A percentile compares a stretch with the other conserved stretches of the same genome.
These are phyloP conservation scores for Zygnema cylindricum DNA, from an alignment of 139 green algal genomes.

Conservation along the genomic window DNA sequence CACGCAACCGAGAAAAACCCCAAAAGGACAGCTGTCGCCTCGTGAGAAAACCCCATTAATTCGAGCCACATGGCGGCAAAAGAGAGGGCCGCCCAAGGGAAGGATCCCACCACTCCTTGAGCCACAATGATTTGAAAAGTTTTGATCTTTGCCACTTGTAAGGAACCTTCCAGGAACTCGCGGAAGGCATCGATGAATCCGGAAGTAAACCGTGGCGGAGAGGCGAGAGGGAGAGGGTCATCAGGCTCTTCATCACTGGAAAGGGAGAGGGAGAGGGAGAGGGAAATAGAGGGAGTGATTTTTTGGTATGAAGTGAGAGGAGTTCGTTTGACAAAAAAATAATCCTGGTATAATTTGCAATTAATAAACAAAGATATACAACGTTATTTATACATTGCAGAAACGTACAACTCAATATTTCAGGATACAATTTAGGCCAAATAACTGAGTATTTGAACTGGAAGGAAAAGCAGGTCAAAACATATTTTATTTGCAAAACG, in stretches of 20 bases:
- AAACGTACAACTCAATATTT: no score
- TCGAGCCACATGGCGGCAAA: conserved; percentile 87
- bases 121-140: conserved; percentile 65
- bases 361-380: no score
- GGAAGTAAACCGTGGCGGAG: no score
- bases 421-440: no score
- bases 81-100: conserved; percentile 86
- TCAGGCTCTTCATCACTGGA: not conserved
- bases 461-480: no score
- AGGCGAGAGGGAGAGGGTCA: no score
- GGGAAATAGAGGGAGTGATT: not conserved
- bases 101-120: conserved; percentile 85
- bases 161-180: not conserved
- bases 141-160: conserved; percentile 13
- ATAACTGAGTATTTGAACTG: no score
- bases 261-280: no score
- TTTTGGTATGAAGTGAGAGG: not conserved
- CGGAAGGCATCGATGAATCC: not conserved
- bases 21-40: conserved; percentile 54
- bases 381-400: no score
- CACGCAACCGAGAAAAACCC: conserved; percentile 26
- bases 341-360: no score
- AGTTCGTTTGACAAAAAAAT: not conserved
- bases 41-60: conserved; percentile 81
- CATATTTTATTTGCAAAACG: no score